phyloP scores from a whole-genome alignment of 2,329 filamentous ascomycete genomes.

The Helotiales sp. region DNA sequence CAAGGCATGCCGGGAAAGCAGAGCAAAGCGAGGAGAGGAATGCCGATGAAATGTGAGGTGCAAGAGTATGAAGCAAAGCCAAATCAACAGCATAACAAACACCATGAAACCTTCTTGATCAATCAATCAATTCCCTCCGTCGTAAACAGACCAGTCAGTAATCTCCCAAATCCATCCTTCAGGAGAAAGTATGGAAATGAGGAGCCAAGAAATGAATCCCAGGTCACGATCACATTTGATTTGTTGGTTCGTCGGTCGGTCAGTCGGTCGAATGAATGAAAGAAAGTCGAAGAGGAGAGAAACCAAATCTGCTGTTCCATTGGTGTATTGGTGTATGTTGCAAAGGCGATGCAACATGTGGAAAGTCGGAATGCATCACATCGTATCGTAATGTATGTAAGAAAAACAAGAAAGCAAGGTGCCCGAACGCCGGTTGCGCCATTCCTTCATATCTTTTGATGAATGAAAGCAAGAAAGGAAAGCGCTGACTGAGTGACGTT shows the following conservation, averaged over 20 bases:
- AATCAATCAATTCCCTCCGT: no score
- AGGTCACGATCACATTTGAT: no score
- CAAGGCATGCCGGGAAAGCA: neutral
- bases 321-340: no score
- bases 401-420: neutral
- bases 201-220: constrained; percentile 6
- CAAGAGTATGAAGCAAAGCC: neutral
- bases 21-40: neutral
- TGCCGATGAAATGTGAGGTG: neutral
- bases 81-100: no score
- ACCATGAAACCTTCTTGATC: no score
- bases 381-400: neutral
- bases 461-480: neutral
- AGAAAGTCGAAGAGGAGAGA: no score
- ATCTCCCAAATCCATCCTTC: neutral
- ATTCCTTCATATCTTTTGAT: neutral
- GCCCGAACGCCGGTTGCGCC: neutral
- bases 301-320: no score
- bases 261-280: no score
- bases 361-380: no score
- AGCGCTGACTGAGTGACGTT: neutral
- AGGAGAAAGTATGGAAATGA: neutral
- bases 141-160: no score
- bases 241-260: no score
- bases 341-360: neutral